Percentiles rank a stretch among this genome's conserved stretches.
phyloP scores from a whole-genome alignment of 345 rosid genomes.

The Lepidium sativum region DNA sequence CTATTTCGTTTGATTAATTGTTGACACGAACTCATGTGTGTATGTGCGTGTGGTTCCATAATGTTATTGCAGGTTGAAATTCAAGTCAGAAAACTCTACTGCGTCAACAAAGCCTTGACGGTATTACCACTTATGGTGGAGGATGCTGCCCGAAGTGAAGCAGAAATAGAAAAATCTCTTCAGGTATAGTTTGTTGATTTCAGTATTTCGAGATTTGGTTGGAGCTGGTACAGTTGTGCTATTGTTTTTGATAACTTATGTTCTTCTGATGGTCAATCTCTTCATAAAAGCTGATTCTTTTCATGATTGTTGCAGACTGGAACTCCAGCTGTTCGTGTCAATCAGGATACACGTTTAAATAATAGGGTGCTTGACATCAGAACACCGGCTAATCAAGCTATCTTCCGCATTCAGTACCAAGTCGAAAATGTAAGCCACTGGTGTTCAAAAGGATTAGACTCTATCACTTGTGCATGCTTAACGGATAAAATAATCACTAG shows the following conservation, averaged over 20 bases:
- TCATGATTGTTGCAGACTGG: constrained; percentile 33
- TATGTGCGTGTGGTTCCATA: not conserved
- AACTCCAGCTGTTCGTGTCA: constrained; percentile 49
- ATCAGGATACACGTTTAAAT: constrained; percentile 63
- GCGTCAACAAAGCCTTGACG: constrained; percentile 42
- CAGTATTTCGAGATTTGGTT: too few relatives aligned
- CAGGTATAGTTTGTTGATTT: too few relatives aligned
- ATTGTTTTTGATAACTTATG: not conserved
- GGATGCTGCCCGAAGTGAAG: constrained; percentile 8
- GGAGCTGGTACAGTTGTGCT: not conserved
- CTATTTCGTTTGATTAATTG: too few relatives aligned
- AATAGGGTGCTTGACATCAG: constrained; percentile 54
- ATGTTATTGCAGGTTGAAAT: constrained; percentile 42
- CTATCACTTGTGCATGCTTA: too few relatives aligned
- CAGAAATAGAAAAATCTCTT: constrained; percentile 31
- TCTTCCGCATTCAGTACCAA: constrained; percentile 50
- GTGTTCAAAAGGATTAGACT: too few relatives aligned
- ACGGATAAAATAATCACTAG: too few relatives aligned
- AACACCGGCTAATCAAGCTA: constrained; percentile 61
- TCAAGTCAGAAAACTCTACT: constrained; percentile 44
- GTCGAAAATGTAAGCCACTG: not conserved
- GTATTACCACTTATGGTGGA: constrained; percentile 27
- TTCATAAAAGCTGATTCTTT: not conserved
- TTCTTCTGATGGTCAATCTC: not conserved
- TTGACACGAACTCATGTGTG: too few relatives aligned